phyloP scores from a whole-genome alignment of 495 filamentous ascomycete genomes.

The Hypoxylon crocopeplum region DNA sequence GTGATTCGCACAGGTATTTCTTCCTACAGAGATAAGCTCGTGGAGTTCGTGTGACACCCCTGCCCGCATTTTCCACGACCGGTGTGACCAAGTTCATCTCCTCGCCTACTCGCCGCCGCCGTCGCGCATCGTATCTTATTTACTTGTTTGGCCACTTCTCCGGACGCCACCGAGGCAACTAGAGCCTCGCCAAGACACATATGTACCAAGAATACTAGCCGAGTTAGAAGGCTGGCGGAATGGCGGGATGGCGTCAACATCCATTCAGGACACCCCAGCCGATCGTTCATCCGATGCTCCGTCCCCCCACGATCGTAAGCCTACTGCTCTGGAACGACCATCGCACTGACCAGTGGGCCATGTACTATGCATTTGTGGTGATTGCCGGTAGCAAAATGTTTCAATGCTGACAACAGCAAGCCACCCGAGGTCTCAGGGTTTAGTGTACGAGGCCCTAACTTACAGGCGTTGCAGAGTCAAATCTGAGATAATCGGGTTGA shows the following conservation, averaged over 20 bases:
- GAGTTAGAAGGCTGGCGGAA: conserved; percentile 6
- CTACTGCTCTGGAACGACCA: no score
- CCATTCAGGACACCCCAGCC: conserved; percentile 11
- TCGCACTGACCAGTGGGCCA: not conserved
- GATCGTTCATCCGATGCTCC: conserved; percentile 17
- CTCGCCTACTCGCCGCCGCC: not conserved
- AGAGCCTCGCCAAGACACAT: conserved; percentile 1
- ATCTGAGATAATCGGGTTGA: conserved; percentile 12
- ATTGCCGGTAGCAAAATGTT: conserved; percentile 27
- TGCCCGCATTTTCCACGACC: conserved; percentile 12
- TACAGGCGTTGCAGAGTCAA: not conserved
- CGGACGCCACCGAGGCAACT: not conserved
- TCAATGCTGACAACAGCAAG: conserved; percentile 29
- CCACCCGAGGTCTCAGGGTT: not conserved
- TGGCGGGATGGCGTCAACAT: conserved; percentile 27
- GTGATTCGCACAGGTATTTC: conserved; percentile 33
- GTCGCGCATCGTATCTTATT: conserved; percentile 25
- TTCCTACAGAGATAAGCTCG: conserved; percentile 38
- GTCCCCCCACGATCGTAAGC: conserved; percentile 28
- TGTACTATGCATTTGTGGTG: conserved; percentile 2
- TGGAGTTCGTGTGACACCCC: conserved; percentile 23
- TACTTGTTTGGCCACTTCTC: conserved; percentile 23
- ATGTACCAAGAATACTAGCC: not conserved
- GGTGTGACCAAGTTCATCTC: conserved; percentile 18
- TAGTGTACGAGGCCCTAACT: conserved; percentile 1